Evolutionary conservation across 352 stramenopile species (phyloP).

Genomic region (Phytophthora litchii): DNA sequence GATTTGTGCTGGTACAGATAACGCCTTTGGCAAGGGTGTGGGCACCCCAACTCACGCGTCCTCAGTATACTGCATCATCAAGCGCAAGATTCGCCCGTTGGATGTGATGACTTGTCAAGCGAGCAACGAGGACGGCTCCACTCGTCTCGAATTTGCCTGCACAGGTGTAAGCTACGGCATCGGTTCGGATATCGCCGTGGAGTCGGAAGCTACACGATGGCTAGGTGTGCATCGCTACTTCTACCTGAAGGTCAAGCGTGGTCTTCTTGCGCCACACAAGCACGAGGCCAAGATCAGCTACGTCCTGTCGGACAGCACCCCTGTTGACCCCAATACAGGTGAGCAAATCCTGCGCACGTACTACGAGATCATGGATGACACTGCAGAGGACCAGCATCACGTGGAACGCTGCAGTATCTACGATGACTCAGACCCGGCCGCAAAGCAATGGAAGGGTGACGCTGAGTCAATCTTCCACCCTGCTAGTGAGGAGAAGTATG

Average conservation of each 20-base stretch:
- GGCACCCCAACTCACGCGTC: conserved; percentile 68
- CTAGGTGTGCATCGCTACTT: conserved; percentile 75
- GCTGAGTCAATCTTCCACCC: conserved; percentile 63
- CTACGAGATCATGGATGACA: conserved; percentile 70
- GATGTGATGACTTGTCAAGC: conserved; percentile 70
- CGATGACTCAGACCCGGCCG: conserved; percentile 47
- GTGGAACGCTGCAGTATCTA: conserved; percentile 83
- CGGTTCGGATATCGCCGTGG: conserved; percentile 72
- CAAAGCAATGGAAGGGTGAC: conserved; percentile 69
- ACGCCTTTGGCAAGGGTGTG: conserved; percentile 79
- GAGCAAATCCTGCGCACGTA: conserved; percentile 72
- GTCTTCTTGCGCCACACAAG: conserved; percentile 50
- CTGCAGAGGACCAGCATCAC: conserved; percentile 67
- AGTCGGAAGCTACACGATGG: conserved; percentile 75
- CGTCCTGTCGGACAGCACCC: conserved; percentile 62
- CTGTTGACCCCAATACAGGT: conserved; percentile 47
- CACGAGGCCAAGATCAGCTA: conserved; percentile 76
- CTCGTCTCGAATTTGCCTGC: conserved; percentile 70
- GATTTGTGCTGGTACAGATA: conserved; percentile 73
- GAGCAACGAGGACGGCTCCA: conserved; percentile 49
- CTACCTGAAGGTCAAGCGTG: conserved; percentile 77
- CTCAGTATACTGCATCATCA: conserved; percentile 81
- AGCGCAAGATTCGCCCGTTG: conserved; percentile 79
- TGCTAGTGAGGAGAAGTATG: conserved; percentile 65
- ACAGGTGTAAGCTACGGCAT: conserved; percentile 80